Percentiles rank a stretch among this genome's conserved stretches.
These are phyloP conservation scores for Wickerhamiella australiensis DNA, from an alignment of 805 yeast species.

Conservation along the genomic window DNA sequence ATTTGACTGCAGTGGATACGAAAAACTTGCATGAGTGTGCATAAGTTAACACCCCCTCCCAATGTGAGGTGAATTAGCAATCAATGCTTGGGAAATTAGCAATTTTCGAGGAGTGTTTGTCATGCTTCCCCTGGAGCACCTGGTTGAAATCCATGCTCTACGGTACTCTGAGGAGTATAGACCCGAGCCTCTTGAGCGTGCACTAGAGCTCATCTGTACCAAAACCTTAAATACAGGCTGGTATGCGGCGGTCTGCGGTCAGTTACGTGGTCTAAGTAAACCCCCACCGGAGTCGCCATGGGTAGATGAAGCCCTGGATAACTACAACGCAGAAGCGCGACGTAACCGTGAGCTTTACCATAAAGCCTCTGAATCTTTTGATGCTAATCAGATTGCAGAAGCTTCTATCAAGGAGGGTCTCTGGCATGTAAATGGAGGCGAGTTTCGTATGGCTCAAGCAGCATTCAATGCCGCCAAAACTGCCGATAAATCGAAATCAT, in stretches of 20 bases:
- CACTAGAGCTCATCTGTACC: not conserved
- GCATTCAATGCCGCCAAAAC: constrained; percentile 2
- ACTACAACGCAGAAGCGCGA: constrained; percentile 8
- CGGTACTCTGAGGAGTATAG: not conserved
- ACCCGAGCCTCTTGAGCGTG: not conserved
- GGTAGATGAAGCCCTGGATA: not conserved
- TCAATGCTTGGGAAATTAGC: no score
- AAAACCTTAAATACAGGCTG: not conserved
- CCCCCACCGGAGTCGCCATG: not conserved
- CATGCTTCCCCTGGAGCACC: not conserved
- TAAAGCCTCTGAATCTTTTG: constrained; percentile 1
- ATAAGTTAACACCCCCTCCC: no score
- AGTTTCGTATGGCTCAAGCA: constrained; percentile 9
- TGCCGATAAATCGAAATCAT: not conserved
- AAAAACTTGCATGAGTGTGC: no score
- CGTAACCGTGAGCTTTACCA: not conserved
- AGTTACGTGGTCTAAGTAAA: not conserved
- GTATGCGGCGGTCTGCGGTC: not conserved
- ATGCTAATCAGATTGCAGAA: not conserved
- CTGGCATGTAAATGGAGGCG: constrained; percentile 9
- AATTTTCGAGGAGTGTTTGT: no score
- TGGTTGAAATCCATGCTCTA: not conserved
- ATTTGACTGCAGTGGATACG: no score
- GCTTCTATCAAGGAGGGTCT: constrained; percentile 9
- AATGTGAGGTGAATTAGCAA: no score